Evolutionary conservation across 345 rosid genomes (phyloP).

Genomic region (Camelina sativa): DNA sequence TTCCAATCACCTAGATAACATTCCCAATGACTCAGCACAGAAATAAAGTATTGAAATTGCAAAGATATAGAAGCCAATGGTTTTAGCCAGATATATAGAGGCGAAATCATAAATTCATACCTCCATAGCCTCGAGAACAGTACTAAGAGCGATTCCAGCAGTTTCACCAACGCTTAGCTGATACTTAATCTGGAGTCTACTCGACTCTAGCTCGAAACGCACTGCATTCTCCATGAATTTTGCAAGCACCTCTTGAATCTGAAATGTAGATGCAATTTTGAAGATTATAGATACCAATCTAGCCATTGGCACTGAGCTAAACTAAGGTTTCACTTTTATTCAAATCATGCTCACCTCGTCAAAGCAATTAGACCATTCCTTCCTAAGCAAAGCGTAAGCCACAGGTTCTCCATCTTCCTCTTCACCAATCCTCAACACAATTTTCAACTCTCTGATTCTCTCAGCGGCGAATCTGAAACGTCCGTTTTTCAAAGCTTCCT

Average conservation of each 20-base stretch:
- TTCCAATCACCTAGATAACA: constrained; percentile 69
- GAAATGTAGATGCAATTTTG: constrained; percentile 34
- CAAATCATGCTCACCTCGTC: constrained; percentile 63
- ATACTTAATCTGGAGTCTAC: constrained; percentile 60
- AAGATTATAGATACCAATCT: neutral
- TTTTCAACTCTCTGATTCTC: constrained; percentile 70
- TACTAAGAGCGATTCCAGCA: constrained; percentile 58
- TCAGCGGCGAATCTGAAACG: constrained; percentile 73
- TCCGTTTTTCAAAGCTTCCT: constrained; percentile 63
- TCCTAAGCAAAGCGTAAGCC: constrained; percentile 68
- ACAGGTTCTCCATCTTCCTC: constrained; percentile 75
- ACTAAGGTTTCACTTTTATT: constrained; percentile 10
- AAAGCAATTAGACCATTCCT: constrained; percentile 79
- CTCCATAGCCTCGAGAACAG: constrained; percentile 83
- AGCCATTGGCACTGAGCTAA: constrained; percentile 9
- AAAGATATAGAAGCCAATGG: neutral
- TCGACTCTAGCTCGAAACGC: constrained; percentile 60
- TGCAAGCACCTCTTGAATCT: constrained; percentile 89
- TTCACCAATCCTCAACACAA: constrained; percentile 67
- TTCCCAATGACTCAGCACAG: neutral
- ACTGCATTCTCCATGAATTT: constrained; percentile 77
- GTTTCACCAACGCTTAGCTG: constrained; percentile 52
- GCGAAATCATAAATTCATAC: constrained; percentile 51
- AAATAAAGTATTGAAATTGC: neutral
- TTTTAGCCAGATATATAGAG: neutral